Evolutionary conservation across 148 eudicot species (phyloP).

Genomic region (Salicornia ramosissima): DNA sequence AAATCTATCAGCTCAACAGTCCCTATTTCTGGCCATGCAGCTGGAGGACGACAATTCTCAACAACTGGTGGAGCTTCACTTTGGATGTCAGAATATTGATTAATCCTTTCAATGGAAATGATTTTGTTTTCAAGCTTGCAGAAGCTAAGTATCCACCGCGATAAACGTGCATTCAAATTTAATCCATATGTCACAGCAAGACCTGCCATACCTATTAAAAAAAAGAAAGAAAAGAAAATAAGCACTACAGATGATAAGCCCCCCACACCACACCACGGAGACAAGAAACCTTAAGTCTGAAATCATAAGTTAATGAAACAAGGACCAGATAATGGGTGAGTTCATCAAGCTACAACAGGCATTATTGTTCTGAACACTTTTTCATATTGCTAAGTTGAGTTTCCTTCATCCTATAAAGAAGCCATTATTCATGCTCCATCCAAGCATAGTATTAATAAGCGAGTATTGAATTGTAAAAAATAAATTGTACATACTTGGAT

Average conservation of each 20-base stretch:
- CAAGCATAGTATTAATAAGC: not conserved
- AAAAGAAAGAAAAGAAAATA: constrained; percentile 12
- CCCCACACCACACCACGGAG: not conserved
- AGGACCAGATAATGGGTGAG: not conserved
- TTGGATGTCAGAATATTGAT: constrained; percentile 82
- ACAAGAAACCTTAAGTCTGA: not conserved
- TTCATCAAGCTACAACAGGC: not conserved
- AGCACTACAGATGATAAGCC: not conserved
- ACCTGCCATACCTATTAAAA: constrained; percentile 85
- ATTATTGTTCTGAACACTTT: not conserved
- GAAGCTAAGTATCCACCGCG: constrained; percentile 98
- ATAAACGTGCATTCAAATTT: constrained; percentile 86
- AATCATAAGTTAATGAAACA: not conserved
- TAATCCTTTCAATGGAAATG: constrained; percentile 87
- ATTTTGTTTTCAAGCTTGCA: constrained; percentile 99
- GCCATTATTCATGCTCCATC: not conserved
- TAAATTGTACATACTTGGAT: constrained; percentile 69
- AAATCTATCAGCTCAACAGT: constrained; percentile 71
- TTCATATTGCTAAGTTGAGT: not conserved
- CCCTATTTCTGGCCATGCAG: constrained; percentile 86
- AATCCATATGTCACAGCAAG: constrained; percentile 98
- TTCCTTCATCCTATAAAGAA: not conserved
- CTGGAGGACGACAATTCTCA: constrained; percentile 69
- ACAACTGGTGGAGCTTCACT: constrained; percentile 87
- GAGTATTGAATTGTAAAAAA: not conserved